phyloP scores from a whole-genome alignment of 257 asterid genomes.

The Forsythia suspensa region DNA sequence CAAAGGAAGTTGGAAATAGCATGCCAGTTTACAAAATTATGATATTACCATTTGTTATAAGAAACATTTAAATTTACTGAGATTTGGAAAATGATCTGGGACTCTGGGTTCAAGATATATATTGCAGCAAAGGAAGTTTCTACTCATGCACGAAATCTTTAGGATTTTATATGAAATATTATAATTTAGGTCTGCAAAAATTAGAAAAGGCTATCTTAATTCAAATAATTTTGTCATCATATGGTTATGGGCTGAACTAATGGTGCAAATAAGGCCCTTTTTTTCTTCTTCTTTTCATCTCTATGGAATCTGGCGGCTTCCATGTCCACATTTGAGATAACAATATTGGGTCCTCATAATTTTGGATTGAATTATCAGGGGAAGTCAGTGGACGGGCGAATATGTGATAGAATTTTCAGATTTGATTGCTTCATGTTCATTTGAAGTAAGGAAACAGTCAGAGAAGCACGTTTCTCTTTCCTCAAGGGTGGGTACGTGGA shows the following conservation, averaged over 20 bases:
- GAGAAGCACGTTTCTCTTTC: slow-evolving; percentile 92
- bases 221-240: not conserved
- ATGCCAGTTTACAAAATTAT: not conserved
- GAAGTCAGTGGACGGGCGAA: slow-evolving; percentile 87
- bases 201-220: not conserved
- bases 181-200: not conserved
- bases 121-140: not conserved
- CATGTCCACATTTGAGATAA: slow-evolving; percentile 2
- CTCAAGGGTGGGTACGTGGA: slow-evolving; percentile 83
- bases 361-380: slow-evolving; percentile 45
- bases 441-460: slow-evolving; percentile 40
- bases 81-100: not conserved
- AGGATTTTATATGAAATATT: not conserved
- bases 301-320: not conserved
- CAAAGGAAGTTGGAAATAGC: not conserved
- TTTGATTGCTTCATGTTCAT: slow-evolving; percentile 60
- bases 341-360: not conserved
- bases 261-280: not conserved
- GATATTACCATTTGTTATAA: not conserved
- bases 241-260: not conserved
- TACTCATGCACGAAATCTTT: not conserved
- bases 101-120: not conserved
- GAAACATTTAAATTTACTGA: not conserved
- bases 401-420: slow-evolving; percentile 74
- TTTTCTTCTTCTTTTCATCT: not conserved